Evolutionary conservation across 2,329 filamentous ascomycete genomes (phyloP).

Genomic region (Colletotrichum tamarilloi): DNA sequence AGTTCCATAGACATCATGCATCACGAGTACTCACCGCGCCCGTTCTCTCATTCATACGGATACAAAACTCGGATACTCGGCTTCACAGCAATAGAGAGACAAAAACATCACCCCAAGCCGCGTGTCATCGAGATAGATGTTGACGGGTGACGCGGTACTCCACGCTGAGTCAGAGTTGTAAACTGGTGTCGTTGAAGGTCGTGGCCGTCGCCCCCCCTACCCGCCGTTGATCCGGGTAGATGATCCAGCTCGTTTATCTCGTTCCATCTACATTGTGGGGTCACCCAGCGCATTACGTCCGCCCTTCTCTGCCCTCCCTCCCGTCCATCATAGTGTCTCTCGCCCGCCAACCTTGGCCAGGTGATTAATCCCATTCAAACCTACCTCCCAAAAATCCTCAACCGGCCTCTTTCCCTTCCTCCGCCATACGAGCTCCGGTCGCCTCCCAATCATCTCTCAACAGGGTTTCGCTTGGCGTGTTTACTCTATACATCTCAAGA

Average conservation of each 20-base stretch:
- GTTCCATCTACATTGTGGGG: not conserved
- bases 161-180: not conserved
- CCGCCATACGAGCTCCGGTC: not conserved
- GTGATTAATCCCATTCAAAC: not conserved
- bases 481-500: not conserved
- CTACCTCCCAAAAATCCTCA: not conserved
- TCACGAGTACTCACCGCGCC: not conserved
- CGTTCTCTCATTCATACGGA: not conserved
- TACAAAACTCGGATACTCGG: not conserved
- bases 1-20: not conserved
- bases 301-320: not conserved
- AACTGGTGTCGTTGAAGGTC: not conserved
- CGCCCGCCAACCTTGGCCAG: too few relatives aligned
- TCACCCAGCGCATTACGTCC: not conserved
- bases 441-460: not conserved
- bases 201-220: not conserved
- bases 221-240: slow-evolving; percentile 3
- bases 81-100: not conserved
- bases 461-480: not conserved
- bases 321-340: not conserved
- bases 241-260: not conserved
- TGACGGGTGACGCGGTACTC: not conserved
- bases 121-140: not conserved
- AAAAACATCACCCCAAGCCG: not conserved
- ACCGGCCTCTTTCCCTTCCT: not conserved